Base-by-base conservation (phyloP, 2,329 filamentous ascomycete genomes). In the Pseudocercospora vitis region DNA sequence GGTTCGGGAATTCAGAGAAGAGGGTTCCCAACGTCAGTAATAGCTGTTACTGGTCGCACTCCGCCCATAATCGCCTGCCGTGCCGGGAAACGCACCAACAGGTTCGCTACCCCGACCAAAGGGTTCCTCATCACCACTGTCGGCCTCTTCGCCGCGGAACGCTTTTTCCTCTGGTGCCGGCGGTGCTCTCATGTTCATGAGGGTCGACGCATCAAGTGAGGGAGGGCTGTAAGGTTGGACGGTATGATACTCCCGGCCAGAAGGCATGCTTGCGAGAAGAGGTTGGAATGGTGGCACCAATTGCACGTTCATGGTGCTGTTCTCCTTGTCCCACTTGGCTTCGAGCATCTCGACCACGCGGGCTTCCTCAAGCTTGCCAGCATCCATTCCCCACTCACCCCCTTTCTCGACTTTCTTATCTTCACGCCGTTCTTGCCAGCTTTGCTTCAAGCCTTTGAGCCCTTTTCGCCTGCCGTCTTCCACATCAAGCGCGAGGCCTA, bases 221-320 rank as follows among this genome's bases (percentile, higher is more conserved):
- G 87, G 87, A 0, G 83, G 81, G 5, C 80, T 76, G 63, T 85
- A 96, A 0, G 83, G 77, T 64, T 85, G 86, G 29, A 89, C 75
- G 0, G 77, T 80, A 60, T 95, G 87, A 49, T 96, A 90, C 65
- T 96, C 91, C 58, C 92, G 83, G 1, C 92, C 92, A 1, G 88
- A 92, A 0, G 94, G 92, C 75, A 97, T 87, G 56, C 83, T 85
- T 5, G 88, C 81, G 3, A 95, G 73, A 7, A 96, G 74, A 0
- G 87, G 81, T 11, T 85, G 85, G 3, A 82, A 80, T 0, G 87
- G 79, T 0, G 91, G 90, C 26, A 97, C 81, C 1, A 77, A 52
- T 68, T 96, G 90, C 0, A 90, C 86, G 56, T 91, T 89, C 64
- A 96, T 86, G 84, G 89, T 95, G 71, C 96, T 90, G 67, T 99